A percentile compares a stretch with the other conserved stretches of the same genome.
Conservation (phyloP, 2,329 filamentous ascomycete genomes). For the Aspergillus sp. region DNA sequence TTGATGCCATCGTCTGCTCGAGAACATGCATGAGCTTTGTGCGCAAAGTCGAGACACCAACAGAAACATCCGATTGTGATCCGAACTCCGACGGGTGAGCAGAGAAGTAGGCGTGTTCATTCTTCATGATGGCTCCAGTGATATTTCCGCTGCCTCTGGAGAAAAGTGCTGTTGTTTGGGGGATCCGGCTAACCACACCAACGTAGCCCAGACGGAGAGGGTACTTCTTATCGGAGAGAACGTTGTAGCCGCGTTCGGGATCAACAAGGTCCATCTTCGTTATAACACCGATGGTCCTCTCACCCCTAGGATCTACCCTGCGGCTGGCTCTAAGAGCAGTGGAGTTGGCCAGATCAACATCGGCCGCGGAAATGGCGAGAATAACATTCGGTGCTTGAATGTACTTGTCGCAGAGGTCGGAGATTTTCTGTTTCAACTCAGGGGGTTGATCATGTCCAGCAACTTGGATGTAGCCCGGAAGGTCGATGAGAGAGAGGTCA, state of each 20-base stretch:
- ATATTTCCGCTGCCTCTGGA: slow-evolving; percentile 80
- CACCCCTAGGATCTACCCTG: slow-evolving; percentile 88
- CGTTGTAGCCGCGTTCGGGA: slow-evolving; percentile 71
- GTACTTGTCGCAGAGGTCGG: slow-evolving; percentile 96
- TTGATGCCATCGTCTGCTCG: slow-evolving; percentile 95
- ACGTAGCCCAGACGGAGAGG: slow-evolving; percentile 94
- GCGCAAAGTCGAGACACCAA: slow-evolving; percentile 82
- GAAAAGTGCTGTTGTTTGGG: slow-evolving; percentile 69
- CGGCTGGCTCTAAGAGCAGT: slow-evolving; percentile 87
- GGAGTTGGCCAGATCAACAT: slow-evolving; percentile 96
- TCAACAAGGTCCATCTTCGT: slow-evolving; percentile 99
- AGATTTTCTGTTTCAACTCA: slow-evolving; percentile 92
- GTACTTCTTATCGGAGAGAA: slow-evolving; percentile 88
- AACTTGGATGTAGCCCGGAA: slow-evolving; percentile 97
- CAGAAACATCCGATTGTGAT: slow-evolving; percentile 67
- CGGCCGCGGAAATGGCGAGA: slow-evolving; percentile 92
- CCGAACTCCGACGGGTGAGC: slow-evolving; percentile 81
- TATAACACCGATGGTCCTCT: slow-evolving; percentile 96
- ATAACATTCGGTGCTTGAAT: slow-evolving; percentile 96
- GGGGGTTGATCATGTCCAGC: slow-evolving; percentile 85
- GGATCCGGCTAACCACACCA: slow-evolving; percentile 85
- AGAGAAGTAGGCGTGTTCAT: slow-evolving; percentile 85
- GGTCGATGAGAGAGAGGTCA: slow-evolving; percentile 91
- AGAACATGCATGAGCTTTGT: slow-evolving; percentile 97
- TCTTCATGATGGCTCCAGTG: slow-evolving; percentile 76